phyloP scores from a whole-genome alignment of 1,284 basidiomycete species.

The Dichomitus squalens region DNA sequence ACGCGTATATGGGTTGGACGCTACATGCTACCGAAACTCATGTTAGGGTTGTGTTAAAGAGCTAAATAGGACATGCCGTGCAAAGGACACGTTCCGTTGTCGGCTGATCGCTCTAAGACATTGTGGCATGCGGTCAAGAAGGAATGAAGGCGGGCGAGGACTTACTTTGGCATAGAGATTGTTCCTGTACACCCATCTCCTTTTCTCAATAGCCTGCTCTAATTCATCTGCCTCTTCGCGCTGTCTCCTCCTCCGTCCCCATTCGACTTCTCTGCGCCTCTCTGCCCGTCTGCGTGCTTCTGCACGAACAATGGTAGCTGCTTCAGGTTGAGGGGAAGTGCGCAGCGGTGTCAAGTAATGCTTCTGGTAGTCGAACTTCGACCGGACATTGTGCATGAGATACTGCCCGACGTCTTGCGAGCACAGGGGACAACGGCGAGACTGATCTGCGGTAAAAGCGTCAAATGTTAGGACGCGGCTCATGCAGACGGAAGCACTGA shows the following conservation, averaged over 20 bases:
- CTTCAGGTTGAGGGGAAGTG: constrained; percentile 46
- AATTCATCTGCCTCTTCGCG: constrained; percentile 59
- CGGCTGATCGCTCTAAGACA: background rate
- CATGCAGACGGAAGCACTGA: constrained; percentile 35
- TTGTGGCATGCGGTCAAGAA: background rate
- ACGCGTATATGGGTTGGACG: constrained; percentile 80
- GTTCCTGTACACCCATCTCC: constrained; percentile 73
- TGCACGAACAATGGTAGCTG: constrained; percentile 33
- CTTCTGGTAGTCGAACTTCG: constrained; percentile 79
- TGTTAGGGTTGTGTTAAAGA: constrained; percentile 14
- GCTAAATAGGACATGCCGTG: background rate
- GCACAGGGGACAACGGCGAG: constrained; percentile 81
- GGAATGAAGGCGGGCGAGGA: constrained; percentile 6
- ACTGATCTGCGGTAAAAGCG: constrained; percentile 53
- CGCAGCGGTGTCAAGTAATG: constrained; percentile 74
- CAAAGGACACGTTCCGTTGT: background rate
- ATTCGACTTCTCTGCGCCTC: constrained; percentile 51
- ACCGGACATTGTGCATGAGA: constrained; percentile 79
- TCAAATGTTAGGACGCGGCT: background rate
- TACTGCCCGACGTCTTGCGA: constrained; percentile 73
- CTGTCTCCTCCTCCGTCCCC: constrained; percentile 50
- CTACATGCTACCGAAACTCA: constrained; percentile 66
- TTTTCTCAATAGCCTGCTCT: constrained; percentile 59
- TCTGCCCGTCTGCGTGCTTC: constrained; percentile 31
- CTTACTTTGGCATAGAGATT: constrained; percentile 80